Evolutionary conservation across 495 filamentous ascomycete species (phyloP).

Genomic region (Penicillium paradoxum): DNA sequence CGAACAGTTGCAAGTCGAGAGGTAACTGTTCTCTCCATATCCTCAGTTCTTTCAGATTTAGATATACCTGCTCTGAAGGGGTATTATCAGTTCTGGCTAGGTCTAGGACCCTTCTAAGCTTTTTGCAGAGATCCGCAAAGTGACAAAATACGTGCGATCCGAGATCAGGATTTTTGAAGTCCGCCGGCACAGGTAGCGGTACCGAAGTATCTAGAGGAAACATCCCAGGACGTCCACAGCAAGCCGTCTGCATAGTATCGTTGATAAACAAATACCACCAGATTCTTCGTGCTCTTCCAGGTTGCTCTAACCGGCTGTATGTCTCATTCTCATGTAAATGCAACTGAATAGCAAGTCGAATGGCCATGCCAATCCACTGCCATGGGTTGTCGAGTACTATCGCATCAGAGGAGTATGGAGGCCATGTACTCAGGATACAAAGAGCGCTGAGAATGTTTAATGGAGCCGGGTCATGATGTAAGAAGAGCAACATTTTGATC

Average conservation of each 20-base stretch:
- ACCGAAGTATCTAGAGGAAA: conserved; percentile 8
- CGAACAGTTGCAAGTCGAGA: conserved; percentile 2
- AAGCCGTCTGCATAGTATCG: conserved; percentile 15
- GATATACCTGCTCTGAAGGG: background rate
- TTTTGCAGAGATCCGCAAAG: background rate
- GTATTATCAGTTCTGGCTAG: background rate
- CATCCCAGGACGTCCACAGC: conserved; percentile 10
- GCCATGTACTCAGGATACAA: conserved; percentile 11
- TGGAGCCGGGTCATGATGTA: conserved; percentile 8
- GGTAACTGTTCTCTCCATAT: conserved; percentile 4
- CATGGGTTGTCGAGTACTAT: conserved; percentile 16
- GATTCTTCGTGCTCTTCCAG: conserved; percentile 6
- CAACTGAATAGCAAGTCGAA: conserved; percentile 13
- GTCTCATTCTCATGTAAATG: conserved; percentile 13
- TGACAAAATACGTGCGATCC: conserved; percentile 1
- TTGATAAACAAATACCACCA: conserved; percentile 19
- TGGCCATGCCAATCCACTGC: conserved; percentile 18
- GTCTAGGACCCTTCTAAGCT: background rate
- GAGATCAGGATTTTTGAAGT: conserved; percentile 6
- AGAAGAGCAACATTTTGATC: conserved; percentile 13
- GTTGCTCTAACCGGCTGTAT: background rate
- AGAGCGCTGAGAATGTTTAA: conserved; percentile 9
- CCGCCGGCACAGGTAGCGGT: background rate
- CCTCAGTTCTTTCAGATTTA: background rate
- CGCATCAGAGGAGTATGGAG: conserved; percentile 1